Base-by-base conservation (phyloP, 768 basidiomycete species). In the Naganishia vishniacii region DNA sequence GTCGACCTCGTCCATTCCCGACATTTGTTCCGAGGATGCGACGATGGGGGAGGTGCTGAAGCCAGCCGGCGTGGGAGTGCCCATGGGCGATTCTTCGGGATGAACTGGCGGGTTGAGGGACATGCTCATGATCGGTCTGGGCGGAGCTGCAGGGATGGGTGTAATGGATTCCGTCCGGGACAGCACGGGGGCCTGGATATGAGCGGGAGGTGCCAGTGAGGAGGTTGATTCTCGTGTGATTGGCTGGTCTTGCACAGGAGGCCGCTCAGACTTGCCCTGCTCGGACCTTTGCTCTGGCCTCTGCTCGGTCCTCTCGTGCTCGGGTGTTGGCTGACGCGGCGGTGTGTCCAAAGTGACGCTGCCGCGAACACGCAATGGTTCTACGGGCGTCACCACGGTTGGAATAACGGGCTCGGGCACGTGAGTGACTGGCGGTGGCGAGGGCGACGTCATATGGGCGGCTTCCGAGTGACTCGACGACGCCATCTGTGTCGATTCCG, bases 1-100 rank as follows among this genome's bases (percentile, higher is more conserved):
- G 40, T 56, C 53, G 9, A 56, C 53, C 37, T 56, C 53, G 26
- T 56, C 53, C 53, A 56, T 56, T 18, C 49, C 49, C 18, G 32
- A 20, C 20, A 20, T 20, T 15, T 16, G 20, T 41, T 26, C 18
- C 20, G 34, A 18, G 4, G 31, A 26, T 20, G 53, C 53, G 4
- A 37, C 4, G 23, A 26, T 20, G 18, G 53, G 53, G 34, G 34
- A 56, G 2, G 34, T 5, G 12, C 37, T 34, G 26, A 37, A 56
- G 5, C 34, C 53, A 3, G 53, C 32, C 2, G 53, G 53, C 53
- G 37, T 56, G 2, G 62, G 62, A 0, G 62, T 63, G 28, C 62
- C 62, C 62, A 63, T 51, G 1, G 62, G 62, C 8, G 62, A 63
- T 29, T 63, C 62, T 16, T 63, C 62, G 13, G 40, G 12, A 20